phyloP scores from a whole-genome alignment of 2,329 filamentous ascomycete genomes.

The Dactylellina cionopaga region DNA sequence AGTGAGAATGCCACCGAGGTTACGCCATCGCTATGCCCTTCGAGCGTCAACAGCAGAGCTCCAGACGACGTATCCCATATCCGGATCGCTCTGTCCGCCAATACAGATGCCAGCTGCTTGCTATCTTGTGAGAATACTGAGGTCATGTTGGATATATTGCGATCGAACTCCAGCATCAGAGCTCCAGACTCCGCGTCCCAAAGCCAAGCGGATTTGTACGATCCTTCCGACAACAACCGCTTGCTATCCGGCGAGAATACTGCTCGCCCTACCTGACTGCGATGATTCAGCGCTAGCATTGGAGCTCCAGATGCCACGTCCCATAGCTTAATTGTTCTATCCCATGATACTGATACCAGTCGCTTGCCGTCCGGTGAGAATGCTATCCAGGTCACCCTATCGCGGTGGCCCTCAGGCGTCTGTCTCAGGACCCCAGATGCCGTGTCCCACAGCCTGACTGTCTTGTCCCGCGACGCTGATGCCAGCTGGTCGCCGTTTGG shows the following conservation, averaged over 20 bases:
- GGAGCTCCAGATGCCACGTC: not conserved
- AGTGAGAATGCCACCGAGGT: not conserved
- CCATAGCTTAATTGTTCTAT: not conserved
- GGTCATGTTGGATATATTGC: not conserved
- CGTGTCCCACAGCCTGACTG: not conserved
- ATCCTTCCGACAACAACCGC: not conserved
- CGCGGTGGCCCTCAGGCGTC: too few species aligned
- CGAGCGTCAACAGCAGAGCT: not conserved
- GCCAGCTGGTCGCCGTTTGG: not conserved
- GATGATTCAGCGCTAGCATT: not conserved
- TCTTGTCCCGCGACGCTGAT: not conserved
- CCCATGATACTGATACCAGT: not conserved
- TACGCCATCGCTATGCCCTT: not conserved
- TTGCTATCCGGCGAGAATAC: not conserved
- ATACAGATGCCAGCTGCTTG: not conserved
- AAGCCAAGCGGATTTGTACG: not conserved
- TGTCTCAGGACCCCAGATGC: too few species aligned
- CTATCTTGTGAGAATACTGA: not conserved
- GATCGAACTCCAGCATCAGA: not conserved
- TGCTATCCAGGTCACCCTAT: not conserved
- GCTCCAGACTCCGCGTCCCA: not conserved
- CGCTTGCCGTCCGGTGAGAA: not conserved
- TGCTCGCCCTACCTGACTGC: not conserved
- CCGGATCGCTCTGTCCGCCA: conserved; percentile 60
- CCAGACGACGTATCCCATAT: conserved; percentile 57